A percentile compares a stretch with the other conserved stretches of the same genome.
These are phyloP conservation scores for Sporisorium exsertum DNA, from an alignment of 1,284 basidiomycete species.

Conservation along the genomic window DNA sequence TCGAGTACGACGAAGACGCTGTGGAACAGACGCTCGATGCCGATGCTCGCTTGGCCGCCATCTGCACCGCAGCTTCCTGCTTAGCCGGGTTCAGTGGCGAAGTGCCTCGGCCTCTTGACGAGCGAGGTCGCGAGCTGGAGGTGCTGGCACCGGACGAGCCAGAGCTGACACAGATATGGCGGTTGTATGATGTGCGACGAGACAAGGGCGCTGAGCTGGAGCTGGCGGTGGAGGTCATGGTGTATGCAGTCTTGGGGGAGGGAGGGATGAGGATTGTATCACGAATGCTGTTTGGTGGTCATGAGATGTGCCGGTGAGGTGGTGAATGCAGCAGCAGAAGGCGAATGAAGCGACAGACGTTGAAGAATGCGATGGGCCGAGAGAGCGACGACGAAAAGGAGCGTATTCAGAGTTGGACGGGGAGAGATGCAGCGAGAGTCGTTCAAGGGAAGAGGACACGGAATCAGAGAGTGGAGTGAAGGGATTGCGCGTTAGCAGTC, in stretches of 20 bases:
- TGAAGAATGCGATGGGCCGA: slow-evolving; percentile 1
- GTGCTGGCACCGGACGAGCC: slow-evolving; percentile 38
- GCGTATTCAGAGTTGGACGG: slow-evolving; percentile 17
- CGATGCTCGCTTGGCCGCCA: slow-evolving; percentile 47
- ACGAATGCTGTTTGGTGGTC: slow-evolving; percentile 23
- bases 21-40: slow-evolving; percentile 33
- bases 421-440: background rate
- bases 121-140: slow-evolving; percentile 34
- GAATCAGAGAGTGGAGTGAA: slow-evolving; percentile 7
- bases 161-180: slow-evolving; percentile 32
- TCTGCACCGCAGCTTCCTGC: slow-evolving; percentile 45
- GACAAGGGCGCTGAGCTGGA: slow-evolving; percentile 24
- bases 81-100: slow-evolving; percentile 42
- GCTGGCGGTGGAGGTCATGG: slow-evolving; percentile 40
- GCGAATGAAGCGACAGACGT: background rate
- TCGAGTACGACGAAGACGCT: slow-evolving; percentile 33
- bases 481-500: slow-evolving; percentile 17
- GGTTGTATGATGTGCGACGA: slow-evolving; percentile 41
- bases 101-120: slow-evolving; percentile 39
- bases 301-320: slow-evolving; percentile 5
- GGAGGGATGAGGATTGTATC: background rate
- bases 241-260: slow-evolving; percentile 6
- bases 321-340: background rate
- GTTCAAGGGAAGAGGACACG: background rate
- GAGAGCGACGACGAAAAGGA: slow-evolving; percentile 12